Percentiles rank a stretch among this genome's conserved stretches.
Evolutionary conservation across 2,329 filamentous ascomycete species (phyloP).

Genomic region (Dactylonectria estremocensis): DNA sequence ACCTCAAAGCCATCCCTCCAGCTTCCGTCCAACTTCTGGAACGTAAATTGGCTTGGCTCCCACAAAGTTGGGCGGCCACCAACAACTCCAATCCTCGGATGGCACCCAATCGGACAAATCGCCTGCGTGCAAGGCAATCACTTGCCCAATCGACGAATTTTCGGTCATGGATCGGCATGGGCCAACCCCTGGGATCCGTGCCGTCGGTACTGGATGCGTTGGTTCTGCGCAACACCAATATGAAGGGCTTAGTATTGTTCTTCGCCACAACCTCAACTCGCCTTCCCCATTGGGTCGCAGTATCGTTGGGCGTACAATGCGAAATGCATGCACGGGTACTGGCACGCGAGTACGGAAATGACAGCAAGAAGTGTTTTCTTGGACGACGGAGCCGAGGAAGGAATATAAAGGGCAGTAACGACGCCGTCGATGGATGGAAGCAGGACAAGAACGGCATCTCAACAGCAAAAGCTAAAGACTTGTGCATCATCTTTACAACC

Average conservation of each 20-base stretch:
- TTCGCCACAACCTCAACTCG: conserved; percentile 19
- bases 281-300: conserved; percentile 29
- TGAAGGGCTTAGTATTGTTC: conserved; percentile 47
- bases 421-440: background rate
- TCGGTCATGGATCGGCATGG: conserved; percentile 9
- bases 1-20: background rate
- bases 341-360: conserved; percentile 18
- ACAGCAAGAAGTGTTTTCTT: background rate
- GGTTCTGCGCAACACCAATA: conserved; percentile 43
- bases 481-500: background rate
- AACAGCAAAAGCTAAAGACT: background rate
- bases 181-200: conserved; percentile 1
- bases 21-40: conserved; percentile 15
- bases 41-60: background rate
- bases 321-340: conserved; percentile 7
- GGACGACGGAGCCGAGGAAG: background rate
- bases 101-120: conserved; percentile 17
- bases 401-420: conserved; percentile 35
- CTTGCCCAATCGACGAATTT: background rate
- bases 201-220: conserved; percentile 22
- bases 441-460: conserved; percentile 20
- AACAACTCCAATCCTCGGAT: conserved; percentile 14
- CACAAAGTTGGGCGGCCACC: background rate
- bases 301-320: conserved; percentile 8
- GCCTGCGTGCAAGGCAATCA: conserved; percentile 8